Conservation (phyloP, 2,329 filamentous ascomycete species). For the Fusarium armeniacum region DNA sequence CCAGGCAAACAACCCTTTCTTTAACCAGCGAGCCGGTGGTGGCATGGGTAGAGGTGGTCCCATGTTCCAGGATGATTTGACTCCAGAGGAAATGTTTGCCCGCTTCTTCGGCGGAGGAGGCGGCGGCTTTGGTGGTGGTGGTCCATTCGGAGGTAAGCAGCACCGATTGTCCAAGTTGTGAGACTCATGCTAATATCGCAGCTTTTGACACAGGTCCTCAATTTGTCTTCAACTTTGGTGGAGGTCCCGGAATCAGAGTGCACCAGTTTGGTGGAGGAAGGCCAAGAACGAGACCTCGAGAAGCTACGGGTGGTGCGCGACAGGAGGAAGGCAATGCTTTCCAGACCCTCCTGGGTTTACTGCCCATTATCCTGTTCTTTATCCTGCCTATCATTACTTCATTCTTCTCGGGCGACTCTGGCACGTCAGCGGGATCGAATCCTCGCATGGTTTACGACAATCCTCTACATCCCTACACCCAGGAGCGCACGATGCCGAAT, state of each 20-base stretch:
- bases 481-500: constrained; percentile 77
- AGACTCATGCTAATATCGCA: constrained; percentile 50
- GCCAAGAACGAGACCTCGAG: constrained; percentile 81
- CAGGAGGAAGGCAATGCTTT: constrained; percentile 66
- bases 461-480: constrained; percentile 78
- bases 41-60: constrained; percentile 65
- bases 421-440: constrained; percentile 56
- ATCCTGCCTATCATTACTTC: constrained; percentile 86
- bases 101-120: constrained; percentile 87
- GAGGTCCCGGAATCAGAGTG: constrained; percentile 90
- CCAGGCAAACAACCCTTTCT: constrained; percentile 74
- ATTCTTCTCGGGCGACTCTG: constrained; percentile 72
- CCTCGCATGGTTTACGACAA: constrained; percentile 84
- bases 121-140: constrained; percentile 70
- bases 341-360: constrained; percentile 77
- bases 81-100: constrained; percentile 95
- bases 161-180: neutral
- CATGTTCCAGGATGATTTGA: constrained; percentile 92
- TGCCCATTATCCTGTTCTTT: constrained; percentile 92
- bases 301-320: constrained; percentile 63
- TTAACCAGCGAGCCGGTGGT: constrained; percentile 62
- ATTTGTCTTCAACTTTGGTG: constrained; percentile 96
- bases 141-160: constrained; percentile 60
- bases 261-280: constrained; percentile 92
- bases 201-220: constrained; percentile 83